Percentiles rank a stretch among this genome's conserved stretches.
These are phyloP conservation scores for Boletus barrowsii DNA, from an alignment of 768 basidiomycete species.

Conservation along the genomic window DNA sequence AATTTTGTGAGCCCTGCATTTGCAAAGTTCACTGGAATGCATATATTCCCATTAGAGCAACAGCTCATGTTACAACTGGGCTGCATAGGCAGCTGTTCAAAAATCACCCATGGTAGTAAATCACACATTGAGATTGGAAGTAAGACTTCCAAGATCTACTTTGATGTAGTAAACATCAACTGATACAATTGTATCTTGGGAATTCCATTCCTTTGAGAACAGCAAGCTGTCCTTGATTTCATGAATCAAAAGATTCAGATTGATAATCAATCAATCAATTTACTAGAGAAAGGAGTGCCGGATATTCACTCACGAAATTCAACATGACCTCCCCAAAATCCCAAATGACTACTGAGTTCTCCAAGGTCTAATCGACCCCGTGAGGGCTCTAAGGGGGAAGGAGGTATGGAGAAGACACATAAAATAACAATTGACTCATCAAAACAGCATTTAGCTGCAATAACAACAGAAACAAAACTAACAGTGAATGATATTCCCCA, in stretches of 20 bases:
- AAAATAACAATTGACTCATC: no score
- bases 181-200: neutral
- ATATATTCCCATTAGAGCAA: neutral
- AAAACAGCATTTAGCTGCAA: no score
- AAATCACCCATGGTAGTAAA: neutral
- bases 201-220: neutral
- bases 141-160: neutral
- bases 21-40: neutral
- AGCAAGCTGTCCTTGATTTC: neutral
- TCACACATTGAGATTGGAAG: neutral
- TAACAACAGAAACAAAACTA: no score
- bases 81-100: neutral
- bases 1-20: neutral
- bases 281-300: neutral
- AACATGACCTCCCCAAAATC: neutral
- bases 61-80: neutral
- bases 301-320: neutral
- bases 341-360: neutral
- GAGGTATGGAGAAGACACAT: no score
- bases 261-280: rapidly evolving
- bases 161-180: neutral
- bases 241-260: neutral
- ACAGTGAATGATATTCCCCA: no score
- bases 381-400: no score
- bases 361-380: no score